Percentiles rank a stretch among this genome's conserved stretches.
phyloP scores from a whole-genome alignment of 164 flowering plant species.

The Kingdonia uniflora region DNA sequence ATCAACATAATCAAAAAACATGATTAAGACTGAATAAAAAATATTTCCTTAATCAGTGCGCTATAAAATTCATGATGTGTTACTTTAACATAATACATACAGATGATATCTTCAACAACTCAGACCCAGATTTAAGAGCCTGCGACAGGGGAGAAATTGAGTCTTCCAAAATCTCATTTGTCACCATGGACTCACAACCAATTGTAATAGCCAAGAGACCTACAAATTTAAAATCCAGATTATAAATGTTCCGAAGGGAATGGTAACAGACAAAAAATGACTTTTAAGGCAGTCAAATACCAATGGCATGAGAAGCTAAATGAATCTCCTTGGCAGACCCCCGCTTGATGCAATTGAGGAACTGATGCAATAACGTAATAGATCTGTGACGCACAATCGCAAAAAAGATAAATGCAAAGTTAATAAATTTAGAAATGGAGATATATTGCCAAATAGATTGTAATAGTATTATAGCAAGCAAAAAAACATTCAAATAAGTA shows the following conservation, averaged over 20 bases:
- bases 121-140: constrained; percentile 54
- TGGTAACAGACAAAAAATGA: too few species aligned
- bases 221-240: constrained; percentile 11
- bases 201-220: constrained; percentile 74
- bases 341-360: constrained; percentile 51
- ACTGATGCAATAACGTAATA: constrained; percentile 67
- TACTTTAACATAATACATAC: constrained; percentile 21
- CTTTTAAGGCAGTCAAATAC: constrained; percentile 17
- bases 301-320: constrained; percentile 62
- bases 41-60: too few species aligned
- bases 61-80: background rate
- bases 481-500: too few species aligned
- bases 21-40: background rate
- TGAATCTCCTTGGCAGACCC: constrained; percentile 65
- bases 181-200: constrained; percentile 55
- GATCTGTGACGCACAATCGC: constrained; percentile 28
- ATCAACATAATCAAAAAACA: background rate
- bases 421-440: too few species aligned
- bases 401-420: constrained; percentile 7
- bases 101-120: constrained; percentile 38
- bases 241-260: background rate
- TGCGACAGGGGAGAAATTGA: constrained; percentile 44
- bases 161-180: constrained; percentile 67
- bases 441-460: too few species aligned
- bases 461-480: too few species aligned